Evolutionary conservation across 208 protist genomes (phyloP), one percentile per base, ranked within the genome.

Genomic region (Porcisia deanei): DNA sequence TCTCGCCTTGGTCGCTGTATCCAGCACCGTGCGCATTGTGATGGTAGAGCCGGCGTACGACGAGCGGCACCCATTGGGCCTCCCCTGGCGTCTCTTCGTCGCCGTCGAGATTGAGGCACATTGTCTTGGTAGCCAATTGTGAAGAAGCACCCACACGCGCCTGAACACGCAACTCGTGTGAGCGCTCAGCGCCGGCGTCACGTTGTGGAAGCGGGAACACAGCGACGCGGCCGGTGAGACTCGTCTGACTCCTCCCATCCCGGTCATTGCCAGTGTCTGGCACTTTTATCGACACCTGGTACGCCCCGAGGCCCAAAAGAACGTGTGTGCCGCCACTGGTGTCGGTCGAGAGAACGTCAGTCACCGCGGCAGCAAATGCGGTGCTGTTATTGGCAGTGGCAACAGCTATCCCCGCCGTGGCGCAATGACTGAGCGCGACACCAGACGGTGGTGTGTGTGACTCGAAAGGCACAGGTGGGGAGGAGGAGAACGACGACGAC

Each of bases 51-150:
- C 47, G 57, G 3, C 72, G 18, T 30, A 41, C 16, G 9, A 77
- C 6, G 18, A 82, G 78, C 10, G 78, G 72, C 34, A 82, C 58
- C 78, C 78, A 82, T 66, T 82, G 78, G 22, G 78, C 78, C 18
- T 73, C 57, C 47, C 52, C 57, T 3, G 14, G 30, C 10, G 5
- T 41, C 18, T 55, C 71, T 3, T 12, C 45, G 30, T 30, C 34
- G 58, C 43, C 49, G 25, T 18, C 43, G 14, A 60, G 57, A 39
- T 39, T 9, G 66, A 82, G 52, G 39, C 34, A 20, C 58, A 75
- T 49, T 20, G 66, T 75, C 58, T 30, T 74, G 54, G 66, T 67
- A 4, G 25, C 47, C 57, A 60, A 52, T 16, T 30, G 12, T 22
- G 43, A 54, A 4, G 20, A 20, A 22, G 45, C 14, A 18, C 34